These are phyloP conservation scores for Hydnum rufescens DNA, from an alignment of 768 basidiomycete genomes.

Conservation along the genomic window DNA sequence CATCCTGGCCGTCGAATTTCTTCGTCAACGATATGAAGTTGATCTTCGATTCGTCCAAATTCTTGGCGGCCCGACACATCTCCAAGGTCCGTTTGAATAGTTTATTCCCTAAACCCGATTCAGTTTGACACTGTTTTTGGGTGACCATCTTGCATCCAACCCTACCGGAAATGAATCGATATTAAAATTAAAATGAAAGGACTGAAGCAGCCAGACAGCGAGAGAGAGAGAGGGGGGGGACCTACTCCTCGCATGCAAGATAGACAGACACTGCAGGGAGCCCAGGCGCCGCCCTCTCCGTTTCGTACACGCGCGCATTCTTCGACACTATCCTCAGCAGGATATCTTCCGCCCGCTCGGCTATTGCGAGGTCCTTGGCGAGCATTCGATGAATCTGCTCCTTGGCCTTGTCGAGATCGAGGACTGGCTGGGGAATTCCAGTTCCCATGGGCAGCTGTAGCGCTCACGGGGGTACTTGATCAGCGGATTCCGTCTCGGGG, in stretches of 20 bases:
- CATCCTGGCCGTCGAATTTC: neutral
- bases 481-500: too few species aligned
- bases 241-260: conserved; percentile 1
- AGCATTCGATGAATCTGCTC: neutral
- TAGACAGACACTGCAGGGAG: neutral
- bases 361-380: neutral
- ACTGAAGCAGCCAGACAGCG: neutral
- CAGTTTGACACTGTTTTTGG: neutral
- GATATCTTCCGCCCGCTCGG: neutral
- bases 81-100: neutral
- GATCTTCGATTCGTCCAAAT: neutral
- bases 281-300: neutral
- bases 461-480: too few species aligned
- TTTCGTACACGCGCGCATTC: neutral
- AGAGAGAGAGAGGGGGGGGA: neutral
- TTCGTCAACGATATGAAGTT: neutral
- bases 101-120: neutral
- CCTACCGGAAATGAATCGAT: neutral
- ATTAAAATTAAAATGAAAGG: neutral
- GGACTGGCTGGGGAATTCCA: too few species aligned
- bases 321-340: neutral
- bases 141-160: neutral
- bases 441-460: too few species aligned
- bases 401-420: neutral
- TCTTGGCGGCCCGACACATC: neutral